A percentile compares a stretch with the other conserved stretches of the same genome.
phyloP scores from a whole-genome alignment of 2,329 filamentous ascomycete species.

The Ceratocystis eucalypticola region DNA sequence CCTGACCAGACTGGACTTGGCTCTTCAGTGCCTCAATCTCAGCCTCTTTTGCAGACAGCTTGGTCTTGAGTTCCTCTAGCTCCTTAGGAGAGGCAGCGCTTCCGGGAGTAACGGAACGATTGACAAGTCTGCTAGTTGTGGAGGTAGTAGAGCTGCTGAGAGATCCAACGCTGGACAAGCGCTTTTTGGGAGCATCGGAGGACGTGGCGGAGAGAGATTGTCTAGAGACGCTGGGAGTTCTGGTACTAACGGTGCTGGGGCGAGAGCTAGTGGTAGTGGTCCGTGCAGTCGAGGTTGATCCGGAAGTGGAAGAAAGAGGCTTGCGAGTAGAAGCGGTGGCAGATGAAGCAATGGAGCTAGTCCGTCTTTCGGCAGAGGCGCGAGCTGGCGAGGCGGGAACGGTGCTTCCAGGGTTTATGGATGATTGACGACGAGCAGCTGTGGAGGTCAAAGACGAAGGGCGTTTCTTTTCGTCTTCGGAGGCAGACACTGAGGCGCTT shows the following conservation, averaged over 20 bases:
- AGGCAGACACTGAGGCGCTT: conserved; percentile 36
- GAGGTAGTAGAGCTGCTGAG: conserved; percentile 27
- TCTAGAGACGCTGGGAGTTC: conserved; percentile 27
- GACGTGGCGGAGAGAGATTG: conserved; percentile 24
- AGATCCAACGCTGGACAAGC: conserved; percentile 36
- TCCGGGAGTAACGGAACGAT: conserved; percentile 22
- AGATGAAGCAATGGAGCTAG: conserved; percentile 30
- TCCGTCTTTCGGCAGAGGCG: conserved; percentile 23
- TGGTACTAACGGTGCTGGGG: conserved; percentile 23
- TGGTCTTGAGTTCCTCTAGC: conserved; percentile 45
- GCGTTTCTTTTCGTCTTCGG: conserved; percentile 37
- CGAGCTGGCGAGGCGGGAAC: conserved; percentile 25
- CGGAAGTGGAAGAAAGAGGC: conserved; percentile 15
- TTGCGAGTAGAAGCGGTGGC: conserved; percentile 21
- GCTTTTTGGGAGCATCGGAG: conserved; percentile 41
- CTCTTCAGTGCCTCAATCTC: conserved; percentile 44
- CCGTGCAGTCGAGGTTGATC: conserved; percentile 1
- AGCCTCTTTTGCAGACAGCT: conserved; percentile 43
- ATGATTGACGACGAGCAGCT: conserved; percentile 27
- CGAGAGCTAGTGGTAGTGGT: conserved; percentile 11
- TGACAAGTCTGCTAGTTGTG: conserved; percentile 29
- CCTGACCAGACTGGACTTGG: conserved; percentile 42
- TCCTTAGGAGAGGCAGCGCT: conserved; percentile 38
- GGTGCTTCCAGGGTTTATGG: conserved; percentile 23
- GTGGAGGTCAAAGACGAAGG: conserved; percentile 23